These are phyloP conservation scores for Paraphoma sp. DNA, from an alignment of 2,329 filamentous ascomycete genomes.

Conservation along the genomic window DNA sequence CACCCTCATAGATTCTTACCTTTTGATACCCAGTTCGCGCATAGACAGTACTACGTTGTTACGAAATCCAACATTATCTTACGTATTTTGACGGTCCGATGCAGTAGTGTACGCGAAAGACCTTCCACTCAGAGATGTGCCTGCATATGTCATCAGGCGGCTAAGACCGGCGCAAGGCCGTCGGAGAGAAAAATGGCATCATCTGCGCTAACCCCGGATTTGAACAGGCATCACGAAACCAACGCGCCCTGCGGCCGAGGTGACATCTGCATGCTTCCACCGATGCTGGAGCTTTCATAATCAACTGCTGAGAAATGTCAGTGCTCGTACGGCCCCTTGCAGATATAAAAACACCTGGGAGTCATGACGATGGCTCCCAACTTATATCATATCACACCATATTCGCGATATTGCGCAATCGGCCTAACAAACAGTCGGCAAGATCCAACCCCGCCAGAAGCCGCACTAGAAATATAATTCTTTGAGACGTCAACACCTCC, in stretches of 20 bases:
- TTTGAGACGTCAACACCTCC: conserved; percentile 12
- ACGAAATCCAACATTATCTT: conserved; percentile 3
- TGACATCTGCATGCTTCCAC: conserved; percentile 9
- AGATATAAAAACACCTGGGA: conserved; percentile 13
- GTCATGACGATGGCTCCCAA: conserved; percentile 5
- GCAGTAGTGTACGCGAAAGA: conserved; percentile 5
- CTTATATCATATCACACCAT: conserved; percentile 1
- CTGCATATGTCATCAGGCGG: conserved; percentile 23
- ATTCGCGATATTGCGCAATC: conserved; percentile 30
- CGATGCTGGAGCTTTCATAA: conserved; percentile 18
- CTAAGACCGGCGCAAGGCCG: conserved; percentile 40
- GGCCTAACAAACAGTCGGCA: conserved; percentile 25
- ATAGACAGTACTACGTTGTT: background rate
- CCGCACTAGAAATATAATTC: conserved; percentile 18
- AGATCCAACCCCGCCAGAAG: conserved; percentile 17
- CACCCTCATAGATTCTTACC: background rate
- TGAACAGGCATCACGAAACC: conserved; percentile 20
- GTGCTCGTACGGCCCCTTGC: conserved; percentile 4
- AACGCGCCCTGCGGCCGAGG: conserved; percentile 22
- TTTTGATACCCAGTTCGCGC: conserved; percentile 1
- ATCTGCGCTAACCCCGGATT: conserved; percentile 35
- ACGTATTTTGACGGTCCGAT: conserved; percentile 11
- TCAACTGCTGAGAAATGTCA: conserved; percentile 34
- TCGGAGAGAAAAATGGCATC: conserved; percentile 39
- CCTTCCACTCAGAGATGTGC: conserved; percentile 9